Base-by-base conservation (phyloP, 2,329 filamentous ascomycete species). In the Talaromyces sp. region DNA sequence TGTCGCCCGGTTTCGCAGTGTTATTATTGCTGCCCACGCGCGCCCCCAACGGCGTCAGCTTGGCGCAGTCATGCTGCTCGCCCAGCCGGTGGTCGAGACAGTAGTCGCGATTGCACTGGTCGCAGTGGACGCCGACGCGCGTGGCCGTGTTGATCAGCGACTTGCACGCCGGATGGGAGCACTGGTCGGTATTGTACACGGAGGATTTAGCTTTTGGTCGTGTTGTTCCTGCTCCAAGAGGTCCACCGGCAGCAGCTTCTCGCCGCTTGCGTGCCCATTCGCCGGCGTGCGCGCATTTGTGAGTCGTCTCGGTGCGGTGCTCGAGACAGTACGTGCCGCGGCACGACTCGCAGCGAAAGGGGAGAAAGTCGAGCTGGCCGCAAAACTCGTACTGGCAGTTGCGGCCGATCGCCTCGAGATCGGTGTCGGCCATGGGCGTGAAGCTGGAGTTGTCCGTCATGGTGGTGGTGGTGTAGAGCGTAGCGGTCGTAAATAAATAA, bases 341-440 rank as follows among this genome's bases (percentile, higher is more conserved):
- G 79, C 95, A 99, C 68, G 90, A 95, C 74, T 96, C 91, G 80
- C 95, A 99, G 72, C 87, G 85, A 77, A 98, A 98, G 4, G 95
- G 95, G 4, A 99, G 86, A 76, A 99, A 98, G 78, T 98, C 95
- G 64, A 98, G 90, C 73, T 95, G 90, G 74, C 93, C 89, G 82
- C 95, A 99, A 82, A 92, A 96, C 66, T 89, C 82, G 78, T 90
- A 89, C 76, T 97, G 87, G 84, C 95, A 99, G 81, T 97, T 93
- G 65, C 86, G 86, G 76, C 95, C 95, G 68, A 98, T 89, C 28
- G 93, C 85, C 69, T 91, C 89, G 55, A 93, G 89, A 77, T 97
- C 93, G 70, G 87, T 84, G 70, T 76, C 74, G 6, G 61, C 61
- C 61, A 63, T 63, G 68, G 76, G 71, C 3, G 74, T 77, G 66